Base-by-base conservation (phyloP, 169 alveolate genomes). In the Plasmodium gonderi region DNA sequence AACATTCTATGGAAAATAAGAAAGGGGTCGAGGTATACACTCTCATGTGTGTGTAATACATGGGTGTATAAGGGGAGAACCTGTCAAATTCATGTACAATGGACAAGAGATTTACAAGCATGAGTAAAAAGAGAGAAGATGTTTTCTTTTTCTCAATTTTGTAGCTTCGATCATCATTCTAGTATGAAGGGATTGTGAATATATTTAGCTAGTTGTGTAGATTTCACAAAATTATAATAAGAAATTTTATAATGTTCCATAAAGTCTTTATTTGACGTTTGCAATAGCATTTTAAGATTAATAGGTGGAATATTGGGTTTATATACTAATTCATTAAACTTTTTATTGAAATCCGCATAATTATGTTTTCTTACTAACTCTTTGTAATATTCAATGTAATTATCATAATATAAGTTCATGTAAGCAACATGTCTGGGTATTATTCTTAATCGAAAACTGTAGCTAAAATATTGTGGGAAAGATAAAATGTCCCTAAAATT, bases 361-460 rank as follows among this genome's bases (percentile, higher is more conserved):
- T 69, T 90, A 79, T 90, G 80, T 67, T 45, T 90, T 79, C 44
- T 77, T 23, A 90, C 36, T 14, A 90, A 54, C 72, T 78, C 94
- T 20, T 90, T 77, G 42, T 90, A 90, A 65, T 65, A 90, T 20
- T 81, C 68, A 76, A 92, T 93, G 81, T 94, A 94, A 38, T 95
- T 91, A 20, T 77, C 80, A 94, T 95, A 95, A 31, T 47, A 74
- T 31, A 69, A 42, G 81, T 82, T 95, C 97, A 95, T 95, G 60
- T 93, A 74, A 1, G 96, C 95, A 29, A 94, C 44, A 42, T 95
- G 97, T 54, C 97, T 49, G 3, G 97, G 97, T 26, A 95, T 92
- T 64, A 95, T 95, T 74, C 97, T 87, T 87, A 94, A 95, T 26
- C 95, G 81, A 64, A 95, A 95, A 36, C 97, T 94, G 75, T 65